Base-by-base conservation (phyloP, 176 grass and related monocot genomes). In the Thalia dealbata region DNA sequence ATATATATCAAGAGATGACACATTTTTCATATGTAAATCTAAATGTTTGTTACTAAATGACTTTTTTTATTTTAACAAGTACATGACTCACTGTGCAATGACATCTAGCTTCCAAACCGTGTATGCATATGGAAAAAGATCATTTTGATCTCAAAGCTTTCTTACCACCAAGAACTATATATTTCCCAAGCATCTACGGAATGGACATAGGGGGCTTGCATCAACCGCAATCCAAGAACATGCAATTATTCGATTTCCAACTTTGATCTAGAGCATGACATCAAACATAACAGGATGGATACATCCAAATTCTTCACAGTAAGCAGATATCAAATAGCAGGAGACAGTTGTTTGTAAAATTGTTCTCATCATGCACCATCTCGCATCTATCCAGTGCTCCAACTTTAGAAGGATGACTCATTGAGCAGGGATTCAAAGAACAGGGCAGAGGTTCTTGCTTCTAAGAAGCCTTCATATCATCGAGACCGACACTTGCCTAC, bases 401-500 rank as follows among this genome's bases (percentile, higher is more conserved):
- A 9, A 23, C 21, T 7, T 58, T 23, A 23, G 54, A 58, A 58
- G 6, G 54, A 23, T 58, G 21, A 58, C 21, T 58, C 18, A n/a
- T 7, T 32, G 19, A 41, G 14, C 6, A 19, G 18, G 54, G 10
- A 35, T 65, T 3, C 0, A 0, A 18, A 11, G 13, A 64, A 64
- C 26, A 32, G 61, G 25, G 25, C 14, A 64, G 28, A 11, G 32
- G 32, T 35, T 7, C 27, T 65, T 9, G 28, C 26, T 8, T 30
- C 80, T 54, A 85, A 77, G 74, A 68, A 48, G 77, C 67, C 41
- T 81, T 80, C 13, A 85, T 60, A 69, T 77, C 75, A 26, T 85
- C 78, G 21, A 85, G 73, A 60, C 73, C 83, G 56, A 85, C 76
- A 50, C 52, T 77, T 19, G 78, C 83, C 83, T 85, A 64, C 48